Base-by-base conservation (phyloP, 192 early-diverging fungal genomes). In the Umbelopsis sp. region DNA sequence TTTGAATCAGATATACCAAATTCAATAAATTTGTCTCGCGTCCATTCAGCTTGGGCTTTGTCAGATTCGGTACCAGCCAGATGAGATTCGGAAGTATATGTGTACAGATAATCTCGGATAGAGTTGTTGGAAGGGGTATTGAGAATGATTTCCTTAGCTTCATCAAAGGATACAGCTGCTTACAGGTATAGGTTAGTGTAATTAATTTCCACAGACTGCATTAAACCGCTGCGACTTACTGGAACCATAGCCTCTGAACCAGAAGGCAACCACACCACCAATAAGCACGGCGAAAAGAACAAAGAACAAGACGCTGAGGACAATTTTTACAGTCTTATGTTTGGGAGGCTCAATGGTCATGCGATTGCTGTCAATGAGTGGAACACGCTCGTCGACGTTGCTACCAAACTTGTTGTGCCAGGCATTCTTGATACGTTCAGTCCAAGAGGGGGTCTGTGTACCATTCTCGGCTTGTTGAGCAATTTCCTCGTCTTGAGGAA, bases 51-150 rank as follows among this genome's bases (percentile, higher is more conserved):
- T 65, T 86, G 84, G 0, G 65, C 74, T 29, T 70, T 54, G 67
- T 91, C 88, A 45, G 31, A 69, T 2, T 68, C 56, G 29, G 80
- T 78, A 10, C 90, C 90, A 1, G 86, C 90, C 3, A 87, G 54
- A 65, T 89, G 89, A 3, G 84, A 71, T 52, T 80, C 83, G 10
- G 89, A 90, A 12, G 89, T 79, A 45, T 88, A 88, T 69, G 82
- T 80, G 20, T 81, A 69, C 11, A 88, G 78, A 41, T 85, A 74
- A 2, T 82, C 70, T 16, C 76, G 81, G 44, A 87, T 70, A 17
- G 47, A 74, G 7, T 80, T 78, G 1, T 41, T 69, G 26, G 72
- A 74, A 2, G 78, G 66, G 0, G 56, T 26, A 20, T 49, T 51
- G 2, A 80, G 25, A 4, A 80, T 34, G 16, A 66, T 21, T 51